Evolutionary conservation across 768 basidiomycete species (phyloP), one percentile per base, ranked within the genome.

Genomic region (Tubosaeta sp.): DNA sequence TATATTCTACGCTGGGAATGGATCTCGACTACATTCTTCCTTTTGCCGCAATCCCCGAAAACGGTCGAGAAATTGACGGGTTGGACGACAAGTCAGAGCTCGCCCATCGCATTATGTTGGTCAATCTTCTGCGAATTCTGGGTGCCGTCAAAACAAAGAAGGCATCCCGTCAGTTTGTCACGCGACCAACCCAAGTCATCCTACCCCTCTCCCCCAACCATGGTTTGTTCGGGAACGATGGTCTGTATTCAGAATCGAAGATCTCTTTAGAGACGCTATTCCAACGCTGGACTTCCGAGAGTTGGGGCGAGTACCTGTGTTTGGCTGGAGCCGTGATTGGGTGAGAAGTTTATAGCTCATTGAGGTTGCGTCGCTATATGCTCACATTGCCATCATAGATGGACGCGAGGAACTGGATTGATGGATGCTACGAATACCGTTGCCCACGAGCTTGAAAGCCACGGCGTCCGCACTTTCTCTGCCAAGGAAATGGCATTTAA

Each of bases 401-500:
- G 94, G 95, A 97, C 94, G 41, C 91, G 96, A 55, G 96, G 96
- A 29, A 99, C 96, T 10, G 94, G 95, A 51, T 74, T 99, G 45
- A 98, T 99, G 96, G 86, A 81, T 51, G 87, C 94, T 4, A 94
- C 92, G 39, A 94, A 94, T 73, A 90, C 87, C 38, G 87, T 97
- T 46, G 93, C 96, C 24, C 90, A 94, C 51, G 92, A 93, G 48
- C 79, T 99, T 38, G 96, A 99, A 73, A 79, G 84, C 52, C 80
- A 87, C 55, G 96, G 96, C 54, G 91, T 96, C 52, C 84, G 96
- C 58, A 99, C 96, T 2, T 99, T 98, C 82, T 98, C 95, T 1
- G 89, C 96, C 25, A 98, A 98, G 75, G 96, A 99, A 73, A 99
- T 98, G 96, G 94, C 96, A 0, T 99, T 99, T 83, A 99, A 99